Percentiles rank a stretch among this genome's conserved stretches.
Evolutionary conservation across 768 basidiomycete species (phyloP).

Genomic region (Mycena venus): DNA sequence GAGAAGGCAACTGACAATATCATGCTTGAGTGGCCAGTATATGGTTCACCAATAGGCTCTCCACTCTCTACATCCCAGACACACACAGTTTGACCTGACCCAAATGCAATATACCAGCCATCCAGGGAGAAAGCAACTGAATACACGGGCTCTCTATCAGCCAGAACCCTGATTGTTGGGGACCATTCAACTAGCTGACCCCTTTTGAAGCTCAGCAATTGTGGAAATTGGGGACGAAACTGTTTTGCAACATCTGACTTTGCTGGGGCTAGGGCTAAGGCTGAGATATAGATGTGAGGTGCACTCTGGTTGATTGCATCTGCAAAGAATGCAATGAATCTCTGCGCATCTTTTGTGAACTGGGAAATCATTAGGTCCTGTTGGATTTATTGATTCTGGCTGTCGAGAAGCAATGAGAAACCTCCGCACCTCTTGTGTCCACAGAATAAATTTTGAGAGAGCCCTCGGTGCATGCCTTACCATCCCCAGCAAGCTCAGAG

Average conservation of each 20-base stretch:
- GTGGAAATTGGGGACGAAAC: not conserved
- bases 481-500: not conserved
- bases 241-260: not conserved
- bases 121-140: too few relatives aligned
- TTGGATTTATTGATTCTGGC: not conserved
- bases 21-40: too few relatives aligned
- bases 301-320: not conserved
- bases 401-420: too few relatives aligned
- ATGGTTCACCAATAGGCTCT: too few relatives aligned
- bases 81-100: too few relatives aligned
- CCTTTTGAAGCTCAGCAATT: not conserved
- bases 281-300: constrained; percentile 12
- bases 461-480: not conserved
- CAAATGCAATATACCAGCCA: too few relatives aligned
- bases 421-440: too few relatives aligned
- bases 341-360: not conserved
- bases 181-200: not conserved
- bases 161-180: not conserved
- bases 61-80: too few relatives aligned
- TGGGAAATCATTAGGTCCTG: not conserved
- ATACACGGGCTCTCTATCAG: too few relatives aligned
- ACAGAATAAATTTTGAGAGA: not conserved
- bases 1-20: too few relatives aligned
- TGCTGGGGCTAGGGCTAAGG: not conserved
- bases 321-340: not conserved